Evolutionary conservation across 371 early-diverging fungal genomes (phyloP), one percentile per base, ranked within the genome.

Genomic region (Saksenaea oblongispora): DNA sequence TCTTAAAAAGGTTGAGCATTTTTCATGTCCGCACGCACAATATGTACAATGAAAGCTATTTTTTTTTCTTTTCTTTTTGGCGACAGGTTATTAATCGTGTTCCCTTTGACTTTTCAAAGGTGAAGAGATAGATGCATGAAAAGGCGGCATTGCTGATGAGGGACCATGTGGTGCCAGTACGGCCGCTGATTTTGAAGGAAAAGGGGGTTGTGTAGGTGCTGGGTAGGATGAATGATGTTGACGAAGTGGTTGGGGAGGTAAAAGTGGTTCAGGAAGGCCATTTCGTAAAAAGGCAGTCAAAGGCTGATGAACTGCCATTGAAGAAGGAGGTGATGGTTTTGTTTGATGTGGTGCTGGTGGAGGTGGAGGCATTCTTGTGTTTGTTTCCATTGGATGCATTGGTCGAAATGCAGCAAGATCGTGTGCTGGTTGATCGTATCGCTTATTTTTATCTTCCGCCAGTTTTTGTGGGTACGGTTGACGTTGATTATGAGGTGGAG

Each of bases 311-410:
- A 47, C 51, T n/a, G 51, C 51, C 51, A 47, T 47, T 10, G 51
- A 47, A 9, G 51, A 47, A 10, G 51, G 9, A 10, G 51, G 10
- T 22, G 17, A 22, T 10, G 22, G n/a, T 47, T 47, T 47, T n/a
- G 51, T 10, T 47, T 47, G 51, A 47, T 47, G 51, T 22, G 51
- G n/a, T 8, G 17, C 22, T 22, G 27, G 51, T 22, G 31, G 31
- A 31, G 31, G n/a, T n/a, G n/a, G 31, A 31, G 51, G 22, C 27
- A 47, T 47, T 22, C 51, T 47, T 47, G 51, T 7, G 11, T n/a
- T 22, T n/a, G 51, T 47, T 47, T 47, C 51, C 51, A 47, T 47
- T 18, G 51, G 51, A 47, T 47, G 17, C 51, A 47, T 47, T 22
- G 51, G 51, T 47, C 51, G 51, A 47, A 47, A 47, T 10, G 51